These are phyloP conservation scores for Cryphonectria nitschkei DNA, from an alignment of 2,329 filamentous ascomycete species.

Conservation along the genomic window DNA sequence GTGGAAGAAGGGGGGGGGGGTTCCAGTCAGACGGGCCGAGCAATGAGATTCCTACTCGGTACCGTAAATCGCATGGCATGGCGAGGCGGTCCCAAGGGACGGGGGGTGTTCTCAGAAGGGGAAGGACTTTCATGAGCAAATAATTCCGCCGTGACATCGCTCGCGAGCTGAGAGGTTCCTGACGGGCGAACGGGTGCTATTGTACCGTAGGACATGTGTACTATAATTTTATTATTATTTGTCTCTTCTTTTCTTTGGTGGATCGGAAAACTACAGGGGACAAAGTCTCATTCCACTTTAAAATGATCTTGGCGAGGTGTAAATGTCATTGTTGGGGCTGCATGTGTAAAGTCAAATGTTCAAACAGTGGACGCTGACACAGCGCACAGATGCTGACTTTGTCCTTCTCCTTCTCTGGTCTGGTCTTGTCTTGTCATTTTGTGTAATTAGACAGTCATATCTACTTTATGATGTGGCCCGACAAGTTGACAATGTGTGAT, in stretches of 20 bases:
- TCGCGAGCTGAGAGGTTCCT: background rate
- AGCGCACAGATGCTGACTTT: no score
- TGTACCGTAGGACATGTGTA: background rate
- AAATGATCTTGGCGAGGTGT: no score
- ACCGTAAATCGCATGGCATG: background rate
- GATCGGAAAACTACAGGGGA: no score
- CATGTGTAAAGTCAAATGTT: no score
- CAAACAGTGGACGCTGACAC: no score
- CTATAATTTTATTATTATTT: background rate
- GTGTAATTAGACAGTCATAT: background rate
- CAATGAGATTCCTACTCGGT: background rate
- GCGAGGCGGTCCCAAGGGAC: background rate
- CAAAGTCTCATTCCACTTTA: no score
- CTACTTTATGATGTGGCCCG: background rate
- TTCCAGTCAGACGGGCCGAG: slow-evolving; percentile 8
- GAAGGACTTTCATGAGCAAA: background rate
- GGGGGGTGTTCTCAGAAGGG: background rate
- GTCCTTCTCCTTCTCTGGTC: background rate
- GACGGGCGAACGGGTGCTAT: background rate
- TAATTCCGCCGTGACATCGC: slow-evolving; percentile 6
- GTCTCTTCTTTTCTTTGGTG: no score
- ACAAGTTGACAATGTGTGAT: no score
- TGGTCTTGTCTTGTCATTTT: no score
- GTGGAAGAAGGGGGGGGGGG: background rate
- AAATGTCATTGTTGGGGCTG: no score